Conservation (phyloP, 1,284 basidiomycete genomes). For the Bondarzewia mesenterica region DNA sequence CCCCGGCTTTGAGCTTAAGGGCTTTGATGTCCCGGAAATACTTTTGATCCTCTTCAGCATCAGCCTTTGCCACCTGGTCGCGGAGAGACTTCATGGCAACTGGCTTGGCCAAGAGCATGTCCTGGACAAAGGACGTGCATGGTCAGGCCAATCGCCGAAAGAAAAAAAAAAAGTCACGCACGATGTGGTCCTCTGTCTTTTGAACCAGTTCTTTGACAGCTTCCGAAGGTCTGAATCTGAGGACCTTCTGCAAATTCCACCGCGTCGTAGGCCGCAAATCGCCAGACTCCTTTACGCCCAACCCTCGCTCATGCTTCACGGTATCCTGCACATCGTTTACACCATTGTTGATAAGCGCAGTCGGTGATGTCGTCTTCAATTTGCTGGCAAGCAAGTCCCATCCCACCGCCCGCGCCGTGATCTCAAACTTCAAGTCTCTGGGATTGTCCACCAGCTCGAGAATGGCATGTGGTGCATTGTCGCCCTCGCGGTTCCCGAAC, state of each 20-base stretch:
- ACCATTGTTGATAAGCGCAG: slow-evolving; percentile 41
- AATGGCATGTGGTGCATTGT: slow-evolving; percentile 91
- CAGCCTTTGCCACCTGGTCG: slow-evolving; percentile 16
- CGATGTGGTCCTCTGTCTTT: slow-evolving; percentile 27
- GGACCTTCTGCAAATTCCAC: slow-evolving; percentile 63
- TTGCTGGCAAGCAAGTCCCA: slow-evolving; percentile 63
- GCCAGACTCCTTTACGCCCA: slow-evolving; percentile 31
- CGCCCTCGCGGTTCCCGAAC: slow-evolving; percentile 82
- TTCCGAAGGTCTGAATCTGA: slow-evolving; percentile 43
- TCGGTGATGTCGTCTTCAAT: slow-evolving; percentile 34
- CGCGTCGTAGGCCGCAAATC: slow-evolving; percentile 52
- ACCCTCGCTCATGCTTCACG: slow-evolving; percentile 37
- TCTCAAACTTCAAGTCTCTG: slow-evolving; percentile 79
- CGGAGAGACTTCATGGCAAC: slow-evolving; percentile 20
- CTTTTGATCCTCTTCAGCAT: slow-evolving; percentile 8
- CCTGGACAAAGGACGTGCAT: slow-evolving; percentile 17
- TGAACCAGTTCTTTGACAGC: slow-evolving; percentile 25
- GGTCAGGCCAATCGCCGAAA: background rate
- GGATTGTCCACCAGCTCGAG: slow-evolving; percentile 94
- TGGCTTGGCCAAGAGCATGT: slow-evolving; percentile 26
- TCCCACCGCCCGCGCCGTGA: slow-evolving; percentile 78
- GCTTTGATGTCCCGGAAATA: slow-evolving; percentile 18
- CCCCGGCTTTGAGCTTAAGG: slow-evolving; percentile 24
- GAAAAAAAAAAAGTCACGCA: slow-evolving; percentile 14
- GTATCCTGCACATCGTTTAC: slow-evolving; percentile 36